These are phyloP conservation scores for Nymphaea colorata DNA, from an alignment of 164 flowering plant species.

Conservation along the genomic window DNA sequence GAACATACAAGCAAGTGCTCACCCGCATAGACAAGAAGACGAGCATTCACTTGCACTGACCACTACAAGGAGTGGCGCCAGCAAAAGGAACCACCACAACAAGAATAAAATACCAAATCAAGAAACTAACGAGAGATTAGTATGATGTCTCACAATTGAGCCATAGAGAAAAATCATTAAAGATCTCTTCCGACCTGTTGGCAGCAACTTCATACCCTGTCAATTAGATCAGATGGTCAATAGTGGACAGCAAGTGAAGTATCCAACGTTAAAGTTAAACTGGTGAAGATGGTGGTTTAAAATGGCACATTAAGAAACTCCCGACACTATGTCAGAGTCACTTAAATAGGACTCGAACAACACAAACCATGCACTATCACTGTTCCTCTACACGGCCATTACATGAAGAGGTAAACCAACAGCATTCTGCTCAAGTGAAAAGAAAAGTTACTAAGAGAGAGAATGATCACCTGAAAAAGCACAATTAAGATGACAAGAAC, in stretches of 20 bases:
- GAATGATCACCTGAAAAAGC: constrained; percentile 66
- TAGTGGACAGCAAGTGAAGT: background rate
- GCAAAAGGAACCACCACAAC: background rate
- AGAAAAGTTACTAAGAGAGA: background rate
- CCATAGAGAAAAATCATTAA: constrained; percentile 65
- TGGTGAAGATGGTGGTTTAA: background rate
- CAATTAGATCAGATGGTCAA: background rate
- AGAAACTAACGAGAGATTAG: constrained; percentile 2
- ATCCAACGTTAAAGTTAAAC: background rate
- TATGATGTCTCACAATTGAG: constrained; percentile 35
- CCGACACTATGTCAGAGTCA: background rate
- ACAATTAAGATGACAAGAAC: constrained; percentile 71
- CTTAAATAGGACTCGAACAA: background rate
- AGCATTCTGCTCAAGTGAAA: constrained; percentile 1
- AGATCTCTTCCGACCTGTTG: constrained; percentile 72
- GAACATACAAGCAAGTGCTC: background rate
- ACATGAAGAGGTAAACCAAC: background rate
- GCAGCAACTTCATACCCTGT: constrained; percentile 97
- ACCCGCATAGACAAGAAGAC: background rate
- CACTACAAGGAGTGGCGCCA: background rate
- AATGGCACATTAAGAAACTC: background rate
- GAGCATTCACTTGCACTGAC: background rate
- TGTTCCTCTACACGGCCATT: background rate
- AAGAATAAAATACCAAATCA: background rate
- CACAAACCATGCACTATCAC: constrained; percentile 2